Percentiles rank a stretch among this genome's conserved stretches.
Conservation (phyloP, 805 yeast genomes). For the Saccharomycopsis sp. region DNA sequence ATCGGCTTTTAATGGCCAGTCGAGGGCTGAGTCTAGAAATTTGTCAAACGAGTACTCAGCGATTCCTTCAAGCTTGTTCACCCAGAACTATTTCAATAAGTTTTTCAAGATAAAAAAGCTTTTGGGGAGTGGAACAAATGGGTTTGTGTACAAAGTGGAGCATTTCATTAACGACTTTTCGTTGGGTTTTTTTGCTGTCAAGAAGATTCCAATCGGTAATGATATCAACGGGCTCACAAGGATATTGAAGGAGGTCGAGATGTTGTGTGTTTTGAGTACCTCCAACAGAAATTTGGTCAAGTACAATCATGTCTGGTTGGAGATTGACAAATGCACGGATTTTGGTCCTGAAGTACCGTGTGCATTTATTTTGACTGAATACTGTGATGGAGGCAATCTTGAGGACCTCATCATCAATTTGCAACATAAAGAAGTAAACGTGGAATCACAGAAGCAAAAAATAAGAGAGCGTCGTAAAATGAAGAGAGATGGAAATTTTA, state of each 20-base stretch:
- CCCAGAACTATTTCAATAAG: slow-evolving; percentile 72
- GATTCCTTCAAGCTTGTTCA: slow-evolving; percentile 50
- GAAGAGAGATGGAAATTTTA: neutral
- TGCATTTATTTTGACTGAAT: slow-evolving; percentile 76
- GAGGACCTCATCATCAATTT: slow-evolving; percentile 49
- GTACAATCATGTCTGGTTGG: slow-evolving; percentile 90
- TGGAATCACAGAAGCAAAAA: slow-evolving; percentile 29
- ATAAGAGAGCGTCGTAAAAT: slow-evolving; percentile 21
- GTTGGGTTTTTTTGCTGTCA: slow-evolving; percentile 75
- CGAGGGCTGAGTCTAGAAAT: neutral
- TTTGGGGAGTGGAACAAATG: slow-evolving; percentile 79
- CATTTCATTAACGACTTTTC: slow-evolving; percentile 62
- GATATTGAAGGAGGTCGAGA: slow-evolving; percentile 69
- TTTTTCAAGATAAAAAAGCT: slow-evolving; percentile 55
- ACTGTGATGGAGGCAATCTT: slow-evolving; percentile 80
- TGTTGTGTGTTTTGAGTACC: slow-evolving; percentile 44
- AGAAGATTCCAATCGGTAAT: slow-evolving; percentile 77
- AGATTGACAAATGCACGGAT: slow-evolving; percentile 43
- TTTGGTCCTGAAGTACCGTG: slow-evolving; percentile 50
- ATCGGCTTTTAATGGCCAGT: too few relatives aligned
- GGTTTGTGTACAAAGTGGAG: slow-evolving; percentile 75
- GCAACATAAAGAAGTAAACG: slow-evolving; percentile 29
- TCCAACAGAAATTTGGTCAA: slow-evolving; percentile 57
- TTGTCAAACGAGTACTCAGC: slow-evolving; percentile 3
- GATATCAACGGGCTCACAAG: slow-evolving; percentile 58